These are phyloP conservation scores for Elsinoe arachidis DNA, from an alignment of 2,329 filamentous ascomycete genomes.

Conservation along the genomic window DNA sequence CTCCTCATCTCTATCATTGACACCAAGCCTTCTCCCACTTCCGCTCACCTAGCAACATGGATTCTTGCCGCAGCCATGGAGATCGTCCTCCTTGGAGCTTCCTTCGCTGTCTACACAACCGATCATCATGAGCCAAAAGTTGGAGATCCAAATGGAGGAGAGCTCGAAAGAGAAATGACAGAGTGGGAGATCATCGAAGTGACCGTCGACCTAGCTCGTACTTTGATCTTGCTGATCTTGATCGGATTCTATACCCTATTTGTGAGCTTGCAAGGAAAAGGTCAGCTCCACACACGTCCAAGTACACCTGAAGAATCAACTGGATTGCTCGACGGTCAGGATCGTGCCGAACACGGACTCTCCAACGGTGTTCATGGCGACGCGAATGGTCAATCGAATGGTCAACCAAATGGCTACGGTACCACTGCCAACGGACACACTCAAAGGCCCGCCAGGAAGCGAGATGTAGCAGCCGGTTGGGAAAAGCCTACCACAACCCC, in stretches of 20 bases:
- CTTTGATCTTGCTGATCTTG: constrained; percentile 56
- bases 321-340: constrained; percentile 48
- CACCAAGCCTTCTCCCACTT: constrained; percentile 68
- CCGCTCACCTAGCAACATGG: constrained; percentile 76
- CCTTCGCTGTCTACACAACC: constrained; percentile 58
- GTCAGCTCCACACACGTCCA: constrained; percentile 34
- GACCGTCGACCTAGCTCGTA: constrained; percentile 56
- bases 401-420: constrained; percentile 40
- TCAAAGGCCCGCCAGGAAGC: constrained; percentile 29
- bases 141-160: constrained; percentile 35
- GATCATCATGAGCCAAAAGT: constrained; percentile 56
- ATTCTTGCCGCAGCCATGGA: constrained; percentile 63
- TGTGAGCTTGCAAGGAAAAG: constrained; percentile 35
- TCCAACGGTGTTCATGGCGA: constrained; percentile 37
- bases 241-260: constrained; percentile 51
- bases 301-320: constrained; percentile 50
- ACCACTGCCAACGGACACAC: constrained; percentile 37
- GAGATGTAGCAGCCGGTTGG: constrained; percentile 57
- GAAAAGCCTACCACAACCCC: constrained; percentile 81
- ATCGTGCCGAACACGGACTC: constrained; percentile 34
- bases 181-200: constrained; percentile 60
- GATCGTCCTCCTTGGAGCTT: constrained; percentile 59
- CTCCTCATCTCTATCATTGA: constrained; percentile 81
- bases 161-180: constrained; percentile 34
- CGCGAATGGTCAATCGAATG: constrained; percentile 35